These are phyloP conservation scores for Xylaria sp. DNA, from an alignment of 2,329 filamentous ascomycete species.

Conservation along the genomic window DNA sequence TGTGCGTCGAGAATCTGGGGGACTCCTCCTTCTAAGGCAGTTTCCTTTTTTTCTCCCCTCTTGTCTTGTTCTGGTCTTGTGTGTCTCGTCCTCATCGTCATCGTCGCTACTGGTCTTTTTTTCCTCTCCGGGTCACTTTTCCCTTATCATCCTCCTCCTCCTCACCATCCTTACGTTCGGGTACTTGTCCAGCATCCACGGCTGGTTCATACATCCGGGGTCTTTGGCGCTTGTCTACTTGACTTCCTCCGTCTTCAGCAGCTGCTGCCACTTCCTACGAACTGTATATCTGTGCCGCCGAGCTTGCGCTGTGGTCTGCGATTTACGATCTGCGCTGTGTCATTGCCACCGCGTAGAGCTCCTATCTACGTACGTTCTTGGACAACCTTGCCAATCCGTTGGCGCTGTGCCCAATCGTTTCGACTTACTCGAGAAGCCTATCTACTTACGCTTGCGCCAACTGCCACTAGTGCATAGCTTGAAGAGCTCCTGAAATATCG, in stretches of 20 bases:
- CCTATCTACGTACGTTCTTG: conserved; percentile 17
- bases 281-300: conserved; percentile 27
- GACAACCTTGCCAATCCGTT: conserved; percentile 41
- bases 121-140: conserved; percentile 47
- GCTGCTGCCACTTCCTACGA: conserved; percentile 32
- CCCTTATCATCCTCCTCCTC: conserved; percentile 43
- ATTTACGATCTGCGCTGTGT: conserved; percentile 30
- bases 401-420: conserved; percentile 41
- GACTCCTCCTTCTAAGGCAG: conserved; percentile 55
- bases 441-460: conserved; percentile 39
- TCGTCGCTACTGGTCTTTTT: conserved; percentile 42
- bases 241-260: conserved; percentile 39
- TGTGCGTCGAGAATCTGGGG: conserved; percentile 55
- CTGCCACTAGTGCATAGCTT: conserved; percentile 29
- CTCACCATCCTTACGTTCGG: conserved; percentile 36
- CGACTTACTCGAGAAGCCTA: conserved; percentile 39
- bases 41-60: conserved; percentile 53
- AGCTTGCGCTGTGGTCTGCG: conserved; percentile 34
- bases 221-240: conserved; percentile 40
- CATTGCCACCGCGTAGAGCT: conserved; percentile 39
- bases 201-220: conserved; percentile 33
- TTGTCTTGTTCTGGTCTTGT: conserved; percentile 44
- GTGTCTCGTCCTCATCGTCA: conserved; percentile 49
- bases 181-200: conserved; percentile 36
- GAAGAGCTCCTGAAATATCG: conserved; percentile 36